Evolutionary conservation across 2,329 filamentous ascomycete species (phyloP), one percentile per base, ranked within the genome.

Genomic region (Aspergillus flavus): DNA sequence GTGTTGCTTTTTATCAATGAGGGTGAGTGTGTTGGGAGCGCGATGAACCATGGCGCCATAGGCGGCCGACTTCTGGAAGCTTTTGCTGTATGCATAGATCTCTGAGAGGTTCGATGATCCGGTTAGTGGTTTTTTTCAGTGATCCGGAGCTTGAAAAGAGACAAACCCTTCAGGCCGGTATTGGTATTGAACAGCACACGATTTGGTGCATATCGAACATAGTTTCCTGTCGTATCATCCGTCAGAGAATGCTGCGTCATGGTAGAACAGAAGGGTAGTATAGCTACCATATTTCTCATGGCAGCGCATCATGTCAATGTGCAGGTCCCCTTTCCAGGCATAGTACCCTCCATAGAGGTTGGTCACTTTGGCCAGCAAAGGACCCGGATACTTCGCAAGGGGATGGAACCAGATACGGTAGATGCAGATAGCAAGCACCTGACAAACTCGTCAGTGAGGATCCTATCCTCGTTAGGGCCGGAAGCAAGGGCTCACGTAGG

Each of bases 371-470:
- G 86, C 87, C 48, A 89, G 72, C 55, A 89, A 78, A 0, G 89
- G 89, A 1, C 88, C 89, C 1, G 88, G 89, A 66, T 89, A 89
- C 62, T 85, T 86, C 21, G 87, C 83, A 11, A 91, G 77, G 4
- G 88, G 88, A 70, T 91, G 88, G 36, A 62, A 62, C n/a, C 21
- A 53, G 23, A 57, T 21, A 5, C 52, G 52, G 5, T 54, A 54
- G 46, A 50, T 50, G 46, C 46, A 50, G 23, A 30, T 30, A 30
- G 46, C 14, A 2, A 50, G 46, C 7, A 32, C 46, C 46, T 50
- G 46, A 16, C 23, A 28, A 10, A 30, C 23, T 30, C 1, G 46
- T 50, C 14, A 50, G 46, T 50, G 46, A 30, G 26, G 11, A 50
- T 48, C 2, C 14, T 3, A 50, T 26, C 23, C 14, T 50, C 23